Evolutionary conservation across 2,329 filamentous ascomycete species (phyloP), one percentile per base, ranked within the genome.

Genomic region (Trichoderma sp.): DNA sequence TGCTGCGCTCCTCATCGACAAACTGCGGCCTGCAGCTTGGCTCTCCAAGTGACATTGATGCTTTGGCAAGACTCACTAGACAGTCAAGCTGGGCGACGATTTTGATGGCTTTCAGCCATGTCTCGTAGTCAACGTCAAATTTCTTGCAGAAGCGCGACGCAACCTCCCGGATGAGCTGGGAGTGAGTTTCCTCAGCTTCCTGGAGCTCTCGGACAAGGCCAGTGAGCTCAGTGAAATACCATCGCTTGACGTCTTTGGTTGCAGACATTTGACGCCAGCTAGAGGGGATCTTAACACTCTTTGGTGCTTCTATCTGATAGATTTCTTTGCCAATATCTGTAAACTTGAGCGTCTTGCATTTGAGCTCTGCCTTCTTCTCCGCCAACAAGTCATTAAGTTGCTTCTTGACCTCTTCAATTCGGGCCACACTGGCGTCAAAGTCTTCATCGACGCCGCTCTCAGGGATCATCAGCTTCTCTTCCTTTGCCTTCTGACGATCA

Each of bases 191-290:
- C 76, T 97, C 94, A 1, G 93, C 92, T 80, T 99, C 95, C 76
- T 97, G 95, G 19, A 98, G 84, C 73, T 93, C 87, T 59, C 94
- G 90, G 25, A 99, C 93, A 2, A 97, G 86, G 32, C 86, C 84
- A 15, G 91, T 91, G 15, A 98, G 85, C 74, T 97, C 91, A 1
- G 89, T 86, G 72, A 94, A 97, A 81, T 98, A 99, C 82, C 94
- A 99, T 0, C 95, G 90, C 80, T 97, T 97, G 75, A 96, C 92
- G 67, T 90, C 89, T 70, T 91, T 88, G 0, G 95, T 98, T 0
- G 94, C 91, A 5, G 95, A 98, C 93, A 98, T 97, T 76, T 98
- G 94, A 70, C 93, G 90, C 94, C 95, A 99, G 73, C 83, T 87
- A 71, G 91, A 91, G 0, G 95, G 95, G 2, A 99, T 89, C 78